Evolutionary conservation across 1,284 basidiomycete species (phyloP), one percentile per base, ranked within the genome.

Genomic region (Melampsora medusae): DNA sequence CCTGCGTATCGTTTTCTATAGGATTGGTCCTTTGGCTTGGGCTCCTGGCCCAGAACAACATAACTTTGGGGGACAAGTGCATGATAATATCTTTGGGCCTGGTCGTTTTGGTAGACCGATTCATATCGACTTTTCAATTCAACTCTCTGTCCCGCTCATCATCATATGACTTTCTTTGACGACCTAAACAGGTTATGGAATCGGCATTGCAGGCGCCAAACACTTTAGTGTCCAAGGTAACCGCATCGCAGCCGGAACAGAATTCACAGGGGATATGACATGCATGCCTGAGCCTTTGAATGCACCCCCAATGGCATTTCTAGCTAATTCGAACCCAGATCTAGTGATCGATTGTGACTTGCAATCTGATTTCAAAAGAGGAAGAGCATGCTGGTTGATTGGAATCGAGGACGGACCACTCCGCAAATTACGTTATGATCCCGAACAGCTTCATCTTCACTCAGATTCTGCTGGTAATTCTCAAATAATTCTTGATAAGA

Each of bases 51-150:
- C 50, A 60, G 33, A n/a, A 53, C 53, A 50, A 69, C 62, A 19
- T 35, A 69, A 46, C 19, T 69, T 48, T 65, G 73, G 73, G 59
- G 73, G 73, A n/a, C 50, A 53, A 53, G 73, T 76, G 19, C 49
- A 35, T 31, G 73, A 76, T 64, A 76, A 76, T 46, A 28, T 31
- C 48, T 69, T 76, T 64, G 73, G 73, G n/a, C 73, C 73, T 64
- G 73, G 73, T 7, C 59, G 73, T 33, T 69, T 76, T 53, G 73
- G 73, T 76, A 53, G 7, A 22, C 10, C 12, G 2, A 42, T 42
- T 12, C 2, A 12, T 14, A 42, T 9, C 42, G 14, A 42, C 10
- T 42, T 42, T 14, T 9, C 10, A 25, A 35, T 9, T 10, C 10
- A 42, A 12, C 0, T 14, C 42, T 14, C 42, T 42, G 1, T 1